Base-by-base conservation (phyloP, 225 moss, liverwort and hornwort species). In the Lunularia cruciata region DNA sequence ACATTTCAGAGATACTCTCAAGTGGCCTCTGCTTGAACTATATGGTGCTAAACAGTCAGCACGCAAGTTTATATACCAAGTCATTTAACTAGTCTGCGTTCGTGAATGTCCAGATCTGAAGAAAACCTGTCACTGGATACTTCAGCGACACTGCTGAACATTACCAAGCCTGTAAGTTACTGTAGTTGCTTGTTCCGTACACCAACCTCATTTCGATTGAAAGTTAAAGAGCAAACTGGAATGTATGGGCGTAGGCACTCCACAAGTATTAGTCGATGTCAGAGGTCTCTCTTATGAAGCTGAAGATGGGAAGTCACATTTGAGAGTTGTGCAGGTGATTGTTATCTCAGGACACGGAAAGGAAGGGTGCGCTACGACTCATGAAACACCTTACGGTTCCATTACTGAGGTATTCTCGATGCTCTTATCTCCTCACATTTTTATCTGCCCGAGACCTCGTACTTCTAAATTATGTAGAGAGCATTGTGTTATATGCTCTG, bases 321-420 rank as follows among this genome's bases (percentile, higher is more conserved):
- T 38, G 25, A 25, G n/a, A 62, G 8, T 6, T 62, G 3, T 64
- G 63, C 84, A 91, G 90, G 79, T 88, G 37, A 79, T 84, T 76
- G 88, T 88, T 70, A 79, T 91, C 57, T 91, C 90, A 18, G 90
- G 86, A 39, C 88, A 91, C 71, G 84, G 86, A 45, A 84, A 84
- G 75, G 86, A 85, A 15, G 86, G 83, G 61, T 91, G 88, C 75
- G 81, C 71, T 59, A 42, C 76, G 66, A 68, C 68, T 19, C 86
- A 91, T 39, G 59, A 68, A 31, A 76, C 77, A 57, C 70, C 74
- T 8, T 72, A 81, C 22, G 83, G 83, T 15, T 46, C 63, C 20
- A 49, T 88, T 70, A 79, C 83, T 28, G 90, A 91, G 90, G 90
- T 91, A 81, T 20, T 57, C 6, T n/a, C n/a, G n/a, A n/a, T n/a